phyloP scores from a whole-genome alignment of 192 early-diverging fungal species.

The Kappamyces sp. region DNA sequence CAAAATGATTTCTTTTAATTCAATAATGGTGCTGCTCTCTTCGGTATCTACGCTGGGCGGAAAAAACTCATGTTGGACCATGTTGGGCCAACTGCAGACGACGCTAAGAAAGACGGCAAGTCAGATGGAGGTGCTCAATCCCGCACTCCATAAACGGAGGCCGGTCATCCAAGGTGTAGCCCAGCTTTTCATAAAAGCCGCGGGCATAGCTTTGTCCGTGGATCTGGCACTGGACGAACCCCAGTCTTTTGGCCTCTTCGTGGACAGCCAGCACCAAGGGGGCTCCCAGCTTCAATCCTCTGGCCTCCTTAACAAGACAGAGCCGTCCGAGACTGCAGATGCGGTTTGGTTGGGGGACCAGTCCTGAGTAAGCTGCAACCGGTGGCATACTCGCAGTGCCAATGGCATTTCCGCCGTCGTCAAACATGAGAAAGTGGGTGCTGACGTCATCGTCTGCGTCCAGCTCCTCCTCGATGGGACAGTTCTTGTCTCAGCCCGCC shows the following conservation, averaged over 20 bases:
- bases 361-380: too few species aligned
- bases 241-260: background rate
- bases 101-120: background rate
- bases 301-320: background rate
- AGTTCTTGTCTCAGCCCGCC: background rate
- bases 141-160: slow-evolving; percentile 3
- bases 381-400: too few species aligned
- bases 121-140: background rate
- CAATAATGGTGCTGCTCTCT: too few species aligned
- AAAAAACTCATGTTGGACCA: too few species aligned
- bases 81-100: background rate
- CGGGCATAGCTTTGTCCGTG: background rate
- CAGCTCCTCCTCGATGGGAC: background rate
- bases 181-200: background rate
- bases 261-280: background rate
- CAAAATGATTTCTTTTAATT: too few species aligned
- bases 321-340: background rate
- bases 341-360: too few species aligned
- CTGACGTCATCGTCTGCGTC: background rate
- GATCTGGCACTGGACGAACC: background rate
- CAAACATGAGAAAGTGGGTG: background rate
- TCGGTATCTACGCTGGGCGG: too few species aligned
- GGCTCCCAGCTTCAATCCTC: background rate
- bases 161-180: background rate
- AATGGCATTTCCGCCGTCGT: too few species aligned